Percentiles rank a stretch among this genome's conserved stretches.
These are phyloP conservation scores for Sphaerulina vaccinii DNA, from an alignment of 2,329 filamentous ascomycete genomes.

Conservation along the genomic window DNA sequence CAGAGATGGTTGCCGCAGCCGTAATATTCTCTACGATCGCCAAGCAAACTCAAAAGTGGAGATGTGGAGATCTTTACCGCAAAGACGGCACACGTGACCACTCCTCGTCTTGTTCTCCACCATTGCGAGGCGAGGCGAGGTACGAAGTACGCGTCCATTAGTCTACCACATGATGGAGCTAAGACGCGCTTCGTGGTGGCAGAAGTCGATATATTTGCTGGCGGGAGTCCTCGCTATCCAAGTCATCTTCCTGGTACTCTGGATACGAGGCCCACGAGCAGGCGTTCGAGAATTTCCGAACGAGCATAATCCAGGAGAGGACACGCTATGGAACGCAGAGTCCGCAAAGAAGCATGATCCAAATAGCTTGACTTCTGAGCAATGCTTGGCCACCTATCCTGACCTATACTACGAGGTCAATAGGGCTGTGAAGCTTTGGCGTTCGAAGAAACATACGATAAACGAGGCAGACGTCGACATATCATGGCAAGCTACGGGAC, in stretches of 20 bases:
- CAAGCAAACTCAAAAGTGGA: too few species aligned
- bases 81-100: too few species aligned
- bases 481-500: slow-evolving; percentile 21
- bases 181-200: neutral
- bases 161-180: neutral
- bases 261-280: neutral
- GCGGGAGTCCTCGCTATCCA: neutral
- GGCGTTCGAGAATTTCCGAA: too few species aligned
- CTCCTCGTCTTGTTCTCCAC: too few species aligned
- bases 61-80: too few species aligned
- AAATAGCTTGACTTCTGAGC: slow-evolving; percentile 1
- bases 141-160: neutral
- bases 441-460: slow-evolving; percentile 14
- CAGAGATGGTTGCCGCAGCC: too few species aligned
- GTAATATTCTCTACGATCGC: too few species aligned
- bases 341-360: too few species aligned
- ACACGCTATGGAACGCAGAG: too few species aligned
- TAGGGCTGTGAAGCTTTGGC: slow-evolving; percentile 35
- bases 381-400: slow-evolving; percentile 52
- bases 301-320: too few species aligned
- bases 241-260: neutral
- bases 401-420: slow-evolving; percentile 46
- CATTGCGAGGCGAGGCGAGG: too few species aligned
- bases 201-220: neutral
- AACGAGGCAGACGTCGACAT: slow-evolving; percentile 20